Conservation (phyloP, 2,329 filamentous ascomycete species). For the Cytospora piceae region DNA sequence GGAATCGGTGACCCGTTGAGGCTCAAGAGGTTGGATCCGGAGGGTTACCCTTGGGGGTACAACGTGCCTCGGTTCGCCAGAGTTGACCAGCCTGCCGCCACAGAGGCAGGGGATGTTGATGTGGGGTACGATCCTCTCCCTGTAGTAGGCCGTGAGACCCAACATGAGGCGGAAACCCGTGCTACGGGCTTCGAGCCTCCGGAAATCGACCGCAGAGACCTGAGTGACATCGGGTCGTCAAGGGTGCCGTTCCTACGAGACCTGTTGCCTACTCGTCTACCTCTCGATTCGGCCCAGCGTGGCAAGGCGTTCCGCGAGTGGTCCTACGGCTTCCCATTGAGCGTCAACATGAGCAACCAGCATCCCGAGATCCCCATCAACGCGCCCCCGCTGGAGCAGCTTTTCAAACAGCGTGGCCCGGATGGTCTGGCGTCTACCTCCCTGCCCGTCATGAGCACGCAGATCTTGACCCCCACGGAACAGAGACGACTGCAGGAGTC, state of each 20-base stretch:
- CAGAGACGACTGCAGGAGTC: constrained; percentile 43
- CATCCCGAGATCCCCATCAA: constrained; percentile 43
- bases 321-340: constrained; percentile 36
- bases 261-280: constrained; percentile 1
- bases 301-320: constrained; percentile 36
- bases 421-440: constrained; percentile 31
- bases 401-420: constrained; percentile 41
- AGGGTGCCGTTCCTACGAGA: neutral
- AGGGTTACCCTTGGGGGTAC: constrained; percentile 5
- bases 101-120: neutral
- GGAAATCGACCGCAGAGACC: neutral
- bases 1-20: neutral
- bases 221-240: neutral
- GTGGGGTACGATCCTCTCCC: too few relatives aligned
- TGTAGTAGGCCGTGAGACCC: neutral
- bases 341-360: constrained; percentile 34
- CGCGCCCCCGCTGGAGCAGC: constrained; percentile 41
- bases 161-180: neutral
- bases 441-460: constrained; percentile 44
- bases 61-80: neutral
- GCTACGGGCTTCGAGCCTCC: neutral
- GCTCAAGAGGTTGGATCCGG: neutral
- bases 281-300: constrained; percentile 11
- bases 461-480: constrained; percentile 47
- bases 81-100: neutral